Evolutionary conservation across 768 basidiomycete species (phyloP).

Genomic region (Serendipita sp.): DNA sequence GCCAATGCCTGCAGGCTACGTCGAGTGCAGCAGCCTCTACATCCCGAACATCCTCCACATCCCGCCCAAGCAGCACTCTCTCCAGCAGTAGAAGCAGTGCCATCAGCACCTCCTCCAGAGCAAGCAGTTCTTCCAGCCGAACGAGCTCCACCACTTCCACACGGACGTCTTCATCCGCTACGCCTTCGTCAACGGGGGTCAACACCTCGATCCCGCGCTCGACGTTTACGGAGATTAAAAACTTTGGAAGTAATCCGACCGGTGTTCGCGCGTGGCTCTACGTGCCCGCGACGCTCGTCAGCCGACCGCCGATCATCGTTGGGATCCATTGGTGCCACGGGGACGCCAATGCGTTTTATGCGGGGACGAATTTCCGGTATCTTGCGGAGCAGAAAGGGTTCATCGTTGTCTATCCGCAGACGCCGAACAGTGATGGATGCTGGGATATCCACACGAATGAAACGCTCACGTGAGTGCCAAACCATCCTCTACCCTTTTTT

Average conservation of each 20-base stretch:
- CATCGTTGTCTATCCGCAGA: constrained; percentile 35
- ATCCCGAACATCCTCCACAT: neutral
- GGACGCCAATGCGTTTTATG: constrained; percentile 36
- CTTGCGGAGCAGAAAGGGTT: constrained; percentile 34
- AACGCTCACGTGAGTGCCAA: constrained; percentile 25
- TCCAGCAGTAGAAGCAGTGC: neutral
- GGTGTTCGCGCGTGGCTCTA: constrained; percentile 35
- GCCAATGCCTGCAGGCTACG: neutral
- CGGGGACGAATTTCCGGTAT: constrained; percentile 31
- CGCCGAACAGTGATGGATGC: constrained; percentile 12
- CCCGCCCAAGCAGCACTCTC: neutral
- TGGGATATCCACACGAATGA: constrained; percentile 31
- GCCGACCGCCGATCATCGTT: constrained; percentile 32
- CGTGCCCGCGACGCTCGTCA: constrained; percentile 11
- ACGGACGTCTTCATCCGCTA: neutral
- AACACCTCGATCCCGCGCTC: neutral
- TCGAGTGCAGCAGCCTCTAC: neutral
- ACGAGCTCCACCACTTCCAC: neutral
- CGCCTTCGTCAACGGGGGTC: neutral
- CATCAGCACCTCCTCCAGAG: neutral
- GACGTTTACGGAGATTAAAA: constrained; percentile 2
- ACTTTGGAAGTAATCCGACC: constrained; percentile 41
- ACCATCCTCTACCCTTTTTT: neutral
- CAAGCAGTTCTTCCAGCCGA: neutral
- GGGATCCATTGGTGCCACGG: constrained; percentile 34